phyloP scores from a whole-genome alignment of 176 grass and related monocot species.

The Tillandsia leiboldiana region DNA sequence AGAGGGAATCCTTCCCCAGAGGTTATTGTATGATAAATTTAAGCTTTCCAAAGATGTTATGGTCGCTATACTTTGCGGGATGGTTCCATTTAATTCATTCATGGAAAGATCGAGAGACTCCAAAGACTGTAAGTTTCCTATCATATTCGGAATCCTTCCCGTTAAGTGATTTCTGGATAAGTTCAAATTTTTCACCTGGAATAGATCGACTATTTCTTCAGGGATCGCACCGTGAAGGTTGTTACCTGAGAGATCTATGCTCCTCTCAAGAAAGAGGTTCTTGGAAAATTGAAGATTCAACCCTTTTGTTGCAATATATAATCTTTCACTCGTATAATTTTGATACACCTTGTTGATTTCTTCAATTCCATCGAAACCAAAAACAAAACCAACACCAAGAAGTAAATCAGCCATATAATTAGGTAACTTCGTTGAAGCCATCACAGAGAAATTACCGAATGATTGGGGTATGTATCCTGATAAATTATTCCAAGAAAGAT shows the following conservation, averaged over 20 bases:
- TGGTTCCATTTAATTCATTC: slow-evolving; percentile 23
- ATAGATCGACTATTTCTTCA: no score
- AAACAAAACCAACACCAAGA: no score
- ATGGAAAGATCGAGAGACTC: slow-evolving; percentile 36
- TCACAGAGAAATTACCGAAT: slow-evolving; percentile 17
- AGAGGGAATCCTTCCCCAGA: slow-evolving; percentile 22
- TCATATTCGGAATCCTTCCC: background rate
- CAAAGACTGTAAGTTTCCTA: slow-evolving; percentile 15
- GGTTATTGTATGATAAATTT: slow-evolving; percentile 34
- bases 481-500: slow-evolving; percentile 26
- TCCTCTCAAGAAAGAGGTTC: background rate
- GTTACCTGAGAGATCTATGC: slow-evolving; percentile 35
- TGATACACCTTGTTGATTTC: background rate
- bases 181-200: no score
- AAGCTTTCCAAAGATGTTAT: slow-evolving; percentile 22
- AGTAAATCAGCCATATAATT: background rate
- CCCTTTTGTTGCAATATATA: slow-evolving; percentile 21
- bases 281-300: background rate
- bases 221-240: no score
- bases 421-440: background rate
- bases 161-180: slow-evolving; percentile 17
- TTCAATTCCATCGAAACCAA: background rate
- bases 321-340: background rate
- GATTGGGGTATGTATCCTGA: slow-evolving; percentile 16
- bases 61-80: background rate